phyloP scores from a whole-genome alignment of 139 green algal species.

The Volvox reticuliferus region DNA sequence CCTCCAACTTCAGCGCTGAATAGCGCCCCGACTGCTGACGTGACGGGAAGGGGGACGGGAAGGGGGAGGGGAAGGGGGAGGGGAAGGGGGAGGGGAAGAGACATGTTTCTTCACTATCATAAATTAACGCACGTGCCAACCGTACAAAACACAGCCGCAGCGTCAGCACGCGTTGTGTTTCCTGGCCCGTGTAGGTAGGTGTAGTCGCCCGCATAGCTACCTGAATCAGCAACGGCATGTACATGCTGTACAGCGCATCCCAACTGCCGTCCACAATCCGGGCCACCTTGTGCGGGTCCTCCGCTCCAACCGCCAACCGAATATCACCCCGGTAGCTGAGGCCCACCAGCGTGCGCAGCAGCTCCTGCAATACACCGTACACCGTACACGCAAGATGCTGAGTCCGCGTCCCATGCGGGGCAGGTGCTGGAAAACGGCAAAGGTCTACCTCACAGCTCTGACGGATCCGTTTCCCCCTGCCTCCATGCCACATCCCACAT shows the following conservation, averaged over 20 bases:
- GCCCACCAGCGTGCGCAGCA: slow-evolving; percentile 76
- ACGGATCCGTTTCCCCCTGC: neutral
- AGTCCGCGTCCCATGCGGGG: too few species aligned
- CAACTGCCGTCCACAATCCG: slow-evolving; percentile 76
- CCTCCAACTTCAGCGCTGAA: neutral
- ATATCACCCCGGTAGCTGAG: slow-evolving; percentile 92
- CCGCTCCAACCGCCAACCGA: slow-evolving; percentile 79
- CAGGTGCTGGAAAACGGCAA: too few species aligned
- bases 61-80: neutral
- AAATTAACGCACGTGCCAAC: too few species aligned
- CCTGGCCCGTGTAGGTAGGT: too few species aligned
- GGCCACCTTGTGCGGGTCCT: slow-evolving; percentile 85
- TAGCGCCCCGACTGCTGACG: neutral
- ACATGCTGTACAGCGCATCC: slow-evolving; percentile 54
- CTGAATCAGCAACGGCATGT: slow-evolving; percentile 60
- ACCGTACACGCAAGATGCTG: too few species aligned
- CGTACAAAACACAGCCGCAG: too few species aligned
- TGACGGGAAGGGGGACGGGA: neutral
- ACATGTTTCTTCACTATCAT: too few species aligned
- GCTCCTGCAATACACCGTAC: slow-evolving; percentile 60
- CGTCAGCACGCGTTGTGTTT: too few species aligned
- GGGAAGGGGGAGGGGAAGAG: neutral
- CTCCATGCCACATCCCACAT: neutral
- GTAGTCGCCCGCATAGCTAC: too few species aligned
- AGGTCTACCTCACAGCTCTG: neutral